These are phyloP conservation scores for Lactifluus rugatus DNA, from an alignment of 768 basidiomycete species.

Conservation along the genomic window DNA sequence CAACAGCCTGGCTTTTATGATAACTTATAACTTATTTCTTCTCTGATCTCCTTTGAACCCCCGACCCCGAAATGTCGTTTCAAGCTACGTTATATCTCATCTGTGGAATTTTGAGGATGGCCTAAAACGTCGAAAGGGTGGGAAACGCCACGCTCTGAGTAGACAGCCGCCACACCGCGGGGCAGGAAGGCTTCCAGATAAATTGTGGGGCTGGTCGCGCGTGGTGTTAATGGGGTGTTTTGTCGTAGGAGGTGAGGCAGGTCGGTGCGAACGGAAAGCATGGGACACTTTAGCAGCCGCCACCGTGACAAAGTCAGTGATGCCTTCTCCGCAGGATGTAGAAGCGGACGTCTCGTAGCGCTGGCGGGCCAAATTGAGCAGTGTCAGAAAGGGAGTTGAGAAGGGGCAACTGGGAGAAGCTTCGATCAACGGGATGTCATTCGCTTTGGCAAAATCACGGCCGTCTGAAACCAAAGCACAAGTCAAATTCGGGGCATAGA, in stretches of 20 bases:
- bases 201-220: neutral
- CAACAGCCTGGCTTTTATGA: neutral
- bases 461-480: neutral
- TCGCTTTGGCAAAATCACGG: neutral
- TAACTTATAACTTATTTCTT: neutral
- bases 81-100: neutral
- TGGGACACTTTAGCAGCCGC: slow-evolving; percentile 9
- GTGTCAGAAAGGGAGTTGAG: neutral
- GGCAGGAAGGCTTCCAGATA: neutral
- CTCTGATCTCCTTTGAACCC: neutral
- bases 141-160: neutral
- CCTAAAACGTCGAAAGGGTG: neutral
- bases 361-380: slow-evolving; percentile 4
- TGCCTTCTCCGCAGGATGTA: neutral
- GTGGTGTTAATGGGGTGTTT: neutral
- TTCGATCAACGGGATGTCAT: slow-evolving; percentile 7
- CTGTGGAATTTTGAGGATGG: neutral
- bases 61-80: too few species aligned
- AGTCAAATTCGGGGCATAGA: neutral
- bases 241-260: neutral
- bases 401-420: neutral
- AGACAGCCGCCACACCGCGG: neutral
- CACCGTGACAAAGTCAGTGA: slow-evolving; percentile 11
- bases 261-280: neutral
- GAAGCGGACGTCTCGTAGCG: neutral